Percentiles rank a stretch among this genome's conserved stretches.
Evolutionary conservation across 192 early-diverging fungal species (phyloP).

Genomic region (Oehlia diaphana): DNA sequence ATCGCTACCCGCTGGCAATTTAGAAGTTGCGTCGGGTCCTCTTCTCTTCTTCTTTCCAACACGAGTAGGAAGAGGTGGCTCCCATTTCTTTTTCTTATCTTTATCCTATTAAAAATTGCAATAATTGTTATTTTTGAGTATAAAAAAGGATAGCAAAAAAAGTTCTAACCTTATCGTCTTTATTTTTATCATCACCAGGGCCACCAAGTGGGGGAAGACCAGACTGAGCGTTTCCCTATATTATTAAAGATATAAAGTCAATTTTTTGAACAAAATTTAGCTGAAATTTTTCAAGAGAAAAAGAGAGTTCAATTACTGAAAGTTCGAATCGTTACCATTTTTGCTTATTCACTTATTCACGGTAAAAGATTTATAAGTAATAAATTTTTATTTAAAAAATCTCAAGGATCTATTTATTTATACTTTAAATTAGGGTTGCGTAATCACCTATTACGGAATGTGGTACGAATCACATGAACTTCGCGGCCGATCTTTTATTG

Average conservation of each 20-base stretch:
- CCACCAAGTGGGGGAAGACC: slow-evolving; percentile 61
- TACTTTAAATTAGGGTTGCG: not conserved
- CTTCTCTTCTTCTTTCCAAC: slow-evolving; percentile 98
- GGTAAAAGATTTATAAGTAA: not conserved
- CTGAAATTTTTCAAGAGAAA: not conserved
- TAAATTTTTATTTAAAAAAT: not conserved
- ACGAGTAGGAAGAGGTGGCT: slow-evolving; percentile 97
- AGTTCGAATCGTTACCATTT: not conserved
- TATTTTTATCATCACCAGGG: slow-evolving; percentile 48
- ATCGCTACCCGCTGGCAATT: slow-evolving; percentile 83
- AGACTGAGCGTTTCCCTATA: slow-evolving; percentile 86
- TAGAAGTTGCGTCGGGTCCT: slow-evolving; percentile 88
- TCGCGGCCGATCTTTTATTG: too few species aligned
- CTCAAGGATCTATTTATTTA: not conserved
- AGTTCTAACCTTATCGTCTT: slow-evolving; percentile 50
- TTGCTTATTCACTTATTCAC: not conserved
- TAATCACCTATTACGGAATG: slow-evolving; percentile 8
- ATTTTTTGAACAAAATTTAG: not conserved
- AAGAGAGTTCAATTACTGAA: not conserved
- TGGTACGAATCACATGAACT: not conserved
- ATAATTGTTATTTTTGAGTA: not conserved
- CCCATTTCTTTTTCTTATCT: slow-evolving; percentile 96
- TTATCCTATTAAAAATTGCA: slow-evolving; percentile 48
- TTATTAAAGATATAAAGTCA: not conserved
- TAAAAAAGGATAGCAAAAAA: not conserved